Percentiles rank a stretch among this genome's conserved stretches.
Evolutionary conservation across 2,329 filamentous ascomycete species (phyloP).

Genomic region (Cercospora canescens): DNA sequence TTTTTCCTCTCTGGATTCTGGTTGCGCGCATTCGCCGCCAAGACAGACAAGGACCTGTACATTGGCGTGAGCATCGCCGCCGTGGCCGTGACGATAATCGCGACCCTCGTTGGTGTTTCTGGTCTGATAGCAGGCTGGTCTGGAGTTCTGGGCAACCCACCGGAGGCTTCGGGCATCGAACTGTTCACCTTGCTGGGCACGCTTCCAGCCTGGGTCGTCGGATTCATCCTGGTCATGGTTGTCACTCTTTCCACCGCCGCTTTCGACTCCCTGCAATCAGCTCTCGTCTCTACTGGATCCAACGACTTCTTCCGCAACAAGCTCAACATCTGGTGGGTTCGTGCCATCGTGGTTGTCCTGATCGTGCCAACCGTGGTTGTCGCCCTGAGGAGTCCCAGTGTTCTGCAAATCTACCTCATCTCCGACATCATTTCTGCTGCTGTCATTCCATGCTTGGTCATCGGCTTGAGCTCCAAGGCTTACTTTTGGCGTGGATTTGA

Average conservation of each 20-base stretch:
- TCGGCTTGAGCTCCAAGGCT: conserved; percentile 65
- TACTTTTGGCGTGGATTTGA: conserved; percentile 82
- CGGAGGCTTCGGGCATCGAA: conserved; percentile 64
- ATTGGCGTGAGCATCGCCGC: conserved; percentile 71
- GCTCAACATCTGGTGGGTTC: conserved; percentile 73
- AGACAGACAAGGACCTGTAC: conserved; percentile 75
- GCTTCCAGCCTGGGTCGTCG: conserved; percentile 78
- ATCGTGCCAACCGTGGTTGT: conserved; percentile 75
- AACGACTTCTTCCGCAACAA: conserved; percentile 85
- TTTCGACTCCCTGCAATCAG: conserved; percentile 78
- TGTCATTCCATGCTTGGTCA: conserved; percentile 70
- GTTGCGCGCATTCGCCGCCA: conserved; percentile 79
- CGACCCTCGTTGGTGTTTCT: conserved; percentile 70
- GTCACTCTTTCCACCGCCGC: conserved; percentile 66
- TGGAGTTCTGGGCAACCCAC: conserved; percentile 64
- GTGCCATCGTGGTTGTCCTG: conserved; percentile 66
- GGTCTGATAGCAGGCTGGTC: conserved; percentile 79
- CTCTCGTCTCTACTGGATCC: conserved; percentile 76
- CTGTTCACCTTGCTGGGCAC: conserved; percentile 74
- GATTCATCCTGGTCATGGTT: conserved; percentile 80
- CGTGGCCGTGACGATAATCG: conserved; percentile 64
- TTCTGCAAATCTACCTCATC: conserved; percentile 81
- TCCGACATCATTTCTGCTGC: conserved; percentile 77
- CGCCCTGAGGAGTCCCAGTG: conserved; percentile 70
- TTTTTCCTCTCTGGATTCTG: conserved; percentile 85